Conservation (phyloP, 129 eudicot genomes). For the Escallonia herrerae region DNA sequence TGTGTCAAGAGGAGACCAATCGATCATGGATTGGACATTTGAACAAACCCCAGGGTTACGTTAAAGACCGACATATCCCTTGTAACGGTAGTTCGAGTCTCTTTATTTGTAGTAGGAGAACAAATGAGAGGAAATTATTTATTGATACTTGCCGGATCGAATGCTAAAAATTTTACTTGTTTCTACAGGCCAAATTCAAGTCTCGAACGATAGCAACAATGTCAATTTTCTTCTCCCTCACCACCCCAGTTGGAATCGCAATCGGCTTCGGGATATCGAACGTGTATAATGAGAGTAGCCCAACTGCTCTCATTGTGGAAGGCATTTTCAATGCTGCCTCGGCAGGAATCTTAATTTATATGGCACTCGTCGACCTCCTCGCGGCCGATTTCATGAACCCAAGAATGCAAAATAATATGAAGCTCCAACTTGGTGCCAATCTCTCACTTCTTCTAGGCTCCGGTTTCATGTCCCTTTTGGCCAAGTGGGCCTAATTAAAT, state of each 20-base stretch:
- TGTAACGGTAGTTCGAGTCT: too few relatives aligned
- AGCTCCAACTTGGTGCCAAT: conserved; percentile 27
- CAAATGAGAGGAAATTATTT: too few relatives aligned
- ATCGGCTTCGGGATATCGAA: conserved; percentile 31
- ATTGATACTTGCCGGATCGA: too few relatives aligned
- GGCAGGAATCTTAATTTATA: conserved; percentile 43
- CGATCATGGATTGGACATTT: too few relatives aligned
- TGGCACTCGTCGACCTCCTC: conserved; percentile 62
- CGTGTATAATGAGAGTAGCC: conserved; percentile 40
- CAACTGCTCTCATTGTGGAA: conserved; percentile 36
- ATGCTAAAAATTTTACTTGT: too few relatives aligned
- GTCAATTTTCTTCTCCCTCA: conserved; percentile 34
- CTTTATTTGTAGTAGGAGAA: too few relatives aligned
- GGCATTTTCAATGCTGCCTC: conserved; percentile 45
- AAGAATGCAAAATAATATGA: conserved; percentile 27
- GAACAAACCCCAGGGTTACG: too few relatives aligned
- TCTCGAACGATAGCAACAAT: conserved; percentile 15
- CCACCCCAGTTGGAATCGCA: conserved; percentile 46
- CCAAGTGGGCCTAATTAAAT: conserved; percentile 50
- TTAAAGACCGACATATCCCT: too few relatives aligned
- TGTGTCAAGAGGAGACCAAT: too few relatives aligned
- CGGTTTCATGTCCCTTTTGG: conserved; percentile 54
- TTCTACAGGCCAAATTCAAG: conserved; percentile 35
- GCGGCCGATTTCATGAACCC: conserved; percentile 40
- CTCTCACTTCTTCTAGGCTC: conserved; percentile 29